phyloP scores from a whole-genome alignment of 1,139 yeast genomes.

The Yamadazyma friedrichii region DNA sequence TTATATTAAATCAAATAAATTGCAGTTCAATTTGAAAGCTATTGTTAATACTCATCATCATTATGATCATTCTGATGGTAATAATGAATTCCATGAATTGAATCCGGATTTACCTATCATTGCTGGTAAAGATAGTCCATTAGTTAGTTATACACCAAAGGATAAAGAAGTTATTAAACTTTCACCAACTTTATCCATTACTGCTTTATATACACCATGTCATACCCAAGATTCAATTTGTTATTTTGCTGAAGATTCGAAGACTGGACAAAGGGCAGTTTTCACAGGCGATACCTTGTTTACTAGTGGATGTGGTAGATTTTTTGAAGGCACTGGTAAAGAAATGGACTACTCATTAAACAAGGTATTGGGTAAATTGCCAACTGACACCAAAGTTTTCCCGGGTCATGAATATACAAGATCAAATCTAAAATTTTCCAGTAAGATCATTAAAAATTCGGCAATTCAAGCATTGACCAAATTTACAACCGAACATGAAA shows the following conservation, averaged over 20 bases:
- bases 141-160: slow-evolving; percentile 65
- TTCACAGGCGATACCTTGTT: slow-evolving; percentile 96
- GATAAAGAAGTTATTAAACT: slow-evolving; percentile 60
- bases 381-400: slow-evolving; percentile 68
- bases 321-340: slow-evolving; percentile 84
- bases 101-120: slow-evolving; percentile 67
- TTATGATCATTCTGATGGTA: slow-evolving; percentile 92
- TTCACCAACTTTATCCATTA: slow-evolving; percentile 65
- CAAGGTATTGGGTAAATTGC: slow-evolving; percentile 54
- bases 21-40: slow-evolving; percentile 51
- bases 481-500: slow-evolving; percentile 55
- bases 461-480: slow-evolving; percentile 56
- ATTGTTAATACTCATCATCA: slow-evolving; percentile 97
- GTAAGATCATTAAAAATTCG: slow-evolving; percentile 53
- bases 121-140: slow-evolving; percentile 80
- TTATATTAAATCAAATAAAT: slow-evolving; percentile 25
- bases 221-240: slow-evolving; percentile 97
- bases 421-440: slow-evolving; percentile 75
- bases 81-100: slow-evolving; percentile 41
- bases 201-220: slow-evolving; percentile 93
- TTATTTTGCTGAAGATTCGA: slow-evolving; percentile 66
- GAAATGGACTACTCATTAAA: slow-evolving; percentile 79
- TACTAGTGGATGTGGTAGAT: slow-evolving; percentile 93
- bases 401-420: slow-evolving; percentile 97
- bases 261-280: slow-evolving; percentile 65